These are phyloP conservation scores for Lecanicillium sp. DNA, from an alignment of 2,329 filamentous ascomycete species.

Conservation along the genomic window DNA sequence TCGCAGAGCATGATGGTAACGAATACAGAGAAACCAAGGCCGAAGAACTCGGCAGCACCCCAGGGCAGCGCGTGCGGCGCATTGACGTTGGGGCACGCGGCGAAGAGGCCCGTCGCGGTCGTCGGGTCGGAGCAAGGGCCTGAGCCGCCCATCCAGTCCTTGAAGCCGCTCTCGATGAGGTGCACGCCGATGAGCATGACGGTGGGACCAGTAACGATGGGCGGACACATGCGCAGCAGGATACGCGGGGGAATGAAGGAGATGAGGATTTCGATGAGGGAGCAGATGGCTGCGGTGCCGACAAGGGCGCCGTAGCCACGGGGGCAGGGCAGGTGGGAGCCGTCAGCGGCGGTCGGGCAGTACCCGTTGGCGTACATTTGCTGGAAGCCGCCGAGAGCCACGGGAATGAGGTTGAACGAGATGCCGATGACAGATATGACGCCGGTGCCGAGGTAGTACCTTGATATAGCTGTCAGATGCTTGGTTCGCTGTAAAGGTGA, in stretches of 20 bases:
- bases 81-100: constrained; percentile 57
- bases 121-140: constrained; percentile 49
- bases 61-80: constrained; percentile 69
- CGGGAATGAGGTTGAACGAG: constrained; percentile 69
- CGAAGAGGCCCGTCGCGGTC: constrained; percentile 48
- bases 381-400: constrained; percentile 62
- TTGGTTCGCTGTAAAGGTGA: too few species aligned
- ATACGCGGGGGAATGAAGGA: constrained; percentile 66
- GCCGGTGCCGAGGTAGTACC: constrained; percentile 73
- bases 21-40: constrained; percentile 74
- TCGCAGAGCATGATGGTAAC: constrained; percentile 74
- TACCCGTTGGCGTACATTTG: constrained; percentile 76
- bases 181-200: constrained; percentile 66
- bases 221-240: constrained; percentile 70
- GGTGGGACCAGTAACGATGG: constrained; percentile 69
- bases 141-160: constrained; percentile 72
- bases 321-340: constrained; percentile 66
- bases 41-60: constrained; percentile 74
- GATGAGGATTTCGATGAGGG: constrained; percentile 64
- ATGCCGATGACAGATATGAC: constrained; percentile 75
- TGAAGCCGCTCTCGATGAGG: constrained; percentile 65
- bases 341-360: constrained; percentile 53
- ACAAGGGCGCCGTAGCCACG: constrained; percentile 68
- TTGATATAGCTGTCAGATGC: constrained; percentile 22
- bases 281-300: constrained; percentile 61